Base-by-base conservation (phyloP, 192 early-diverging fungal genomes). In the Pecoramyces ruminantium region DNA sequence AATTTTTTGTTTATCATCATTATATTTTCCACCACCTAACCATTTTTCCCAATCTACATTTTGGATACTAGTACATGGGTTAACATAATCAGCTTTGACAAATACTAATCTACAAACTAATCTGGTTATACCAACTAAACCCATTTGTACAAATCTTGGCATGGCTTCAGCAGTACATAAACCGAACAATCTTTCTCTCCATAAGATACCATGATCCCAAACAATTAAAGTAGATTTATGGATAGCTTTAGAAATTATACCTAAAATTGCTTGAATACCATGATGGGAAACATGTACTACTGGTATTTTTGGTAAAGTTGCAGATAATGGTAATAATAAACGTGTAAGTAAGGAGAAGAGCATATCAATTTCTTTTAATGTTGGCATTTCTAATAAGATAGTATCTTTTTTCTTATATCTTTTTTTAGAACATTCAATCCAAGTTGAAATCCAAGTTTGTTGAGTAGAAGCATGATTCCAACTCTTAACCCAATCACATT, bases 161-260 rank as follows among this genome's bases (percentile, higher is more conserved):
- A 87, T 87, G 1, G 34, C 78, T 78, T 87, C 86, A 67, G 51
- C 17, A 9, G 78, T 39, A 79, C 86, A 85, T 25, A 87, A 81
- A 30, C 81, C 86, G 80, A 87, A 87, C 16, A 87, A 81, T 28
- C 86, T 51, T 79, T 87, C 86, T 27, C 86, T 77, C 86, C 86
- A 87, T 27, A 87, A 83, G 30, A 87, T 87, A 29, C 86, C 86
- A 78, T 87, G 86, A 78, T 87, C 86, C 86, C 86, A 87, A 25
- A 87, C 80, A 77, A 87, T 79, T 12, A 87, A 25, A 13, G 79
- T 79, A 28, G 82, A 84, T n/a, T 83, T 83, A 79, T 85, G 79
- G 16, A 87, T 30, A 29, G 39, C 78, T 78, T 87, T 88, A 14
- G 86, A 85, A 79, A 87, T 80, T 17, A 87, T 86, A 78, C 86